Percentiles rank a stretch among this genome's conserved stretches.
These are phyloP conservation scores for Hapsidospora chrysogenum DNA, from an alignment of 495 filamentous ascomycete species.

Conservation along the genomic window DNA sequence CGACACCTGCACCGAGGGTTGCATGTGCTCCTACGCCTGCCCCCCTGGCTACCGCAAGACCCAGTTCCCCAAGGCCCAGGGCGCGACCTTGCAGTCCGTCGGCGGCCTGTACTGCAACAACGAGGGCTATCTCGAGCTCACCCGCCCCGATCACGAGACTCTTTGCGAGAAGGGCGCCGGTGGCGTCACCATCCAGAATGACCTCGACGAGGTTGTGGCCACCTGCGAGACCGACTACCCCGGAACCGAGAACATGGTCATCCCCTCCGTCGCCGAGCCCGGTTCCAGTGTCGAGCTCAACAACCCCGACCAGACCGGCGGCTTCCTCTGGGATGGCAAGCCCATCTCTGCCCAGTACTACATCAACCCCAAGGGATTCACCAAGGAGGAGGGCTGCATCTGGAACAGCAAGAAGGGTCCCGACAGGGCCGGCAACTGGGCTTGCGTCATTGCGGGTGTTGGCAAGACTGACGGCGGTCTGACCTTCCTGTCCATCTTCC, in stretches of 20 bases:
- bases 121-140: conserved; percentile 60
- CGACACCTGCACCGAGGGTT: conserved; percentile 36
- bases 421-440: conserved; percentile 58
- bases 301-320: conserved; percentile 49
- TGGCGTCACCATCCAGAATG: conserved; percentile 58
- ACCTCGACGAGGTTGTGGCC: conserved; percentile 42
- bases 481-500: conserved; percentile 74
- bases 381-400: conserved; percentile 52
- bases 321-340: conserved; percentile 63
- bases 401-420: conserved; percentile 48
- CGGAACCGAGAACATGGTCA: conserved; percentile 68
- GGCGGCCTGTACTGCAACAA: conserved; percentile 73
- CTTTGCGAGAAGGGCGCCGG: conserved; percentile 64
- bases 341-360: conserved; percentile 91
- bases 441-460: conserved; percentile 77
- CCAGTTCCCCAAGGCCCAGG: conserved; percentile 77
- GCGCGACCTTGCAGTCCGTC: conserved; percentile 66
- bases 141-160: conserved; percentile 42
- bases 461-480: conserved; percentile 42
- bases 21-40: conserved; percentile 88
- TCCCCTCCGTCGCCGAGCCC: conserved; percentile 47
- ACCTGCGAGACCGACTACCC: conserved; percentile 96
- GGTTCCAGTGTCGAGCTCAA: conserved; percentile 45
- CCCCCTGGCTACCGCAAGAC: conserved; percentile 82
- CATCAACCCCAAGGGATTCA: conserved; percentile 63